These are phyloP conservation scores for Aspergillus indologenus DNA, from an alignment of 495 filamentous ascomycete genomes.

Conservation along the genomic window DNA sequence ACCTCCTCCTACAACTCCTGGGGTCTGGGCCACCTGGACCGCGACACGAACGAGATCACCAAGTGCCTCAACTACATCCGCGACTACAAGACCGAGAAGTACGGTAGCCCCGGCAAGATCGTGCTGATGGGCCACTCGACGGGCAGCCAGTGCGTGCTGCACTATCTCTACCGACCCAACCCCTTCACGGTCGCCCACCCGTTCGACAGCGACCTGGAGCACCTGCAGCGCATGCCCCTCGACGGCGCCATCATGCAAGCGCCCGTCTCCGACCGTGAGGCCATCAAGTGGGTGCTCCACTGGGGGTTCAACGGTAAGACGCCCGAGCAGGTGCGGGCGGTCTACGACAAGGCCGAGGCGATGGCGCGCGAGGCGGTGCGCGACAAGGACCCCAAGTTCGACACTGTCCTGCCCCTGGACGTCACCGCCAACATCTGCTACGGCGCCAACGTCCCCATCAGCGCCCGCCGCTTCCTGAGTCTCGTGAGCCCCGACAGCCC, in stretches of 20 bases:
- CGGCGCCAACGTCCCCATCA: slow-evolving; percentile 50
- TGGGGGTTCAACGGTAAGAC: slow-evolving; percentile 32
- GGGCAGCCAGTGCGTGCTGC: slow-evolving; percentile 81
- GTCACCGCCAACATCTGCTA: slow-evolving; percentile 37
- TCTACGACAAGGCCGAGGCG: slow-evolving; percentile 30
- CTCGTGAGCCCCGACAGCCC: slow-evolving; percentile 54
- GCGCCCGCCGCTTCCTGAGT: slow-evolving; percentile 61
- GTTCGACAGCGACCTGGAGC: slow-evolving; percentile 30
- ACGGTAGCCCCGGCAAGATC: slow-evolving; percentile 48
- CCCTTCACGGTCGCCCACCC: slow-evolving; percentile 30
- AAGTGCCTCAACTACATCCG: slow-evolving; percentile 69
- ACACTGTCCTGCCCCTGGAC: slow-evolving; percentile 35
- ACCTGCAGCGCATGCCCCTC: slow-evolving; percentile 41
- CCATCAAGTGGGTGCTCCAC: slow-evolving; percentile 43
- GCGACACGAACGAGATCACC: slow-evolving; percentile 73
- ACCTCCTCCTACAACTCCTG: slow-evolving; percentile 67
- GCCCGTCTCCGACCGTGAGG: slow-evolving; percentile 75
- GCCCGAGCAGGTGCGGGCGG: slow-evolving; percentile 23
- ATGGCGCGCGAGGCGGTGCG: slow-evolving; percentile 25
- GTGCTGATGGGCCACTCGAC: slow-evolving; percentile 84
- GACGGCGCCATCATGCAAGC: slow-evolving; percentile 85
- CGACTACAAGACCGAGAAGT: slow-evolving; percentile 35
- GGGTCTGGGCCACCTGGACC: slow-evolving; percentile 62
- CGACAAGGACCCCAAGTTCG: slow-evolving; percentile 20
- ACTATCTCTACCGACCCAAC: slow-evolving; percentile 54